Percentiles rank a stretch among this genome's conserved stretches.
Conservation (phyloP, 2,329 filamentous ascomycete genomes). For the Pestalotiopsis sp. region DNA sequence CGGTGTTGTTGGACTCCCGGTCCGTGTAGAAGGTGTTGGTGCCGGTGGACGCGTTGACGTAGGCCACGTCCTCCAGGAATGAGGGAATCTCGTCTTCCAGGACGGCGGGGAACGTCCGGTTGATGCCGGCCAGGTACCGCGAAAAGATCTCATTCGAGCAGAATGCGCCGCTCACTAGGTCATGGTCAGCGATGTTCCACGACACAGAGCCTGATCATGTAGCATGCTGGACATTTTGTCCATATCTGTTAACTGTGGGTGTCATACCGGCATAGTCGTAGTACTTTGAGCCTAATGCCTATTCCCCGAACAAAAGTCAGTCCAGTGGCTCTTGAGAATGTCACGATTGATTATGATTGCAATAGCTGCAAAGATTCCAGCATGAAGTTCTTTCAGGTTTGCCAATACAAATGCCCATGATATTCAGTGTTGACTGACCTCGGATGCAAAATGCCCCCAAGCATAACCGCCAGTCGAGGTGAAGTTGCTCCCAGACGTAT, state of each 20-base stretch:
- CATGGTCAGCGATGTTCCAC: neutral
- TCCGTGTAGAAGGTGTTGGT: slow-evolving; percentile 43
- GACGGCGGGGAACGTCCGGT: slow-evolving; percentile 62
- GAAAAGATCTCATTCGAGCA: slow-evolving; percentile 71
- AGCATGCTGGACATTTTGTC: neutral
- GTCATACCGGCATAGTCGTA: slow-evolving; percentile 64
- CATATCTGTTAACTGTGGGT: neutral
- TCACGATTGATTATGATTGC: no score
- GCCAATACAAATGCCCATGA: neutral
- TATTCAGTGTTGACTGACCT: slow-evolving; percentile 24
- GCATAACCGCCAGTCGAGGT: slow-evolving; percentile 67
- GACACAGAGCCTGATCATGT: neutral
- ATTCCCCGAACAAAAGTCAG: neutral
- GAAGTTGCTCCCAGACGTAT: slow-evolving; percentile 46
- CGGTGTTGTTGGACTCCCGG: slow-evolving; percentile 59
- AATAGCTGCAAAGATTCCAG: no score
- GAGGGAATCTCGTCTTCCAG: slow-evolving; percentile 63
- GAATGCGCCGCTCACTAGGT: slow-evolving; percentile 64
- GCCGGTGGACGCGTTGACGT: slow-evolving; percentile 21
- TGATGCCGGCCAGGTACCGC: slow-evolving; percentile 53
- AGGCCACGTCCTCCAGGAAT: slow-evolving; percentile 52
- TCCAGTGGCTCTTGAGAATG: no score
- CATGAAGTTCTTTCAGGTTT: no score
- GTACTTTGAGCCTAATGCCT: slow-evolving; percentile 54
- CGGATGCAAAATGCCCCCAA: slow-evolving; percentile 70